Percentiles rank a stretch among this genome's conserved stretches.
These are phyloP conservation scores for Sporothrix pseudoabietina DNA, from an alignment of 2,329 filamentous ascomycete species.

Conservation along the genomic window DNA sequence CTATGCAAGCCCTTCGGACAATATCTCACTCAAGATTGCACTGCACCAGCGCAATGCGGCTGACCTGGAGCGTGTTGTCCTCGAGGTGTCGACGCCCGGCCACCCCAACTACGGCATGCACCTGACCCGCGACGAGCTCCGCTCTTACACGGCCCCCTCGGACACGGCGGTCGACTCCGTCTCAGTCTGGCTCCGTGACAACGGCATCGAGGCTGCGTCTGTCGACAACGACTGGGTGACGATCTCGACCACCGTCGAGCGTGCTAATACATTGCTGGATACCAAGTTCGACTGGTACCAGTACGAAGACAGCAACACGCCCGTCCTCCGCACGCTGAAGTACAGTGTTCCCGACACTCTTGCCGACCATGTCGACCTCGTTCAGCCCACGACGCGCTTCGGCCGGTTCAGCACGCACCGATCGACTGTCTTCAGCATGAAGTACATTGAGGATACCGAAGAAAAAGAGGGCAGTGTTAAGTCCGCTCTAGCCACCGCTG, in stretches of 20 bases:
- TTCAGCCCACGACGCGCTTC: slow-evolving; percentile 68
- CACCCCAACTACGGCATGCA: slow-evolving; percentile 63
- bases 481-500: background rate
- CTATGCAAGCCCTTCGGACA: slow-evolving; percentile 43
- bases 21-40: slow-evolving; percentile 53
- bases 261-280: slow-evolving; percentile 58
- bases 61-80: slow-evolving; percentile 59
- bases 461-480: slow-evolving; percentile 31
- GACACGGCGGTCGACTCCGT: slow-evolving; percentile 52
- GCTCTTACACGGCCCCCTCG: slow-evolving; percentile 55
- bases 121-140: slow-evolving; percentile 62
- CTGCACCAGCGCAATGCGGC: slow-evolving; percentile 52
- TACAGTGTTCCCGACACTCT: slow-evolving; percentile 65
- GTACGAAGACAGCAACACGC: slow-evolving; percentile 45
- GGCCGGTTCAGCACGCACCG: slow-evolving; percentile 51
- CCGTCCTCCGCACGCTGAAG: slow-evolving; percentile 54
- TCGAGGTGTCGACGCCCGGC: slow-evolving; percentile 63
- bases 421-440: slow-evolving; percentile 45
- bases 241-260: slow-evolving; percentile 54
- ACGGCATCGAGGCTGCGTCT: slow-evolving; percentile 48
- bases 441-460: slow-evolving; percentile 35
- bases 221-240: slow-evolving; percentile 64
- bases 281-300: slow-evolving; percentile 61
- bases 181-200: slow-evolving; percentile 56
- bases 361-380: slow-evolving; percentile 58